Conservation (phyloP, 2,329 filamentous ascomycete species). For the Parafenestella ontariensis region DNA sequence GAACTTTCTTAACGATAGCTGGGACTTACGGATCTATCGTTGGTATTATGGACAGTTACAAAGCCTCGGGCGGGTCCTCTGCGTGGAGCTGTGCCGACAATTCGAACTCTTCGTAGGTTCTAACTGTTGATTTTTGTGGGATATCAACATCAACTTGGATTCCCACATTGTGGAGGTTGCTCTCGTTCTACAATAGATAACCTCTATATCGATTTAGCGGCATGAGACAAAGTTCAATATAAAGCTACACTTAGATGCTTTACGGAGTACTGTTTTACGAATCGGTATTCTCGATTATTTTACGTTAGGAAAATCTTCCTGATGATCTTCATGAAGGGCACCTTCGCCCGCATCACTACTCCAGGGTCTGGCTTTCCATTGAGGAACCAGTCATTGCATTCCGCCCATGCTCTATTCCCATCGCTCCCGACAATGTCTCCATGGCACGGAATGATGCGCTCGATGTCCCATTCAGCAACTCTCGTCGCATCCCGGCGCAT, state of each 20-base stretch:
- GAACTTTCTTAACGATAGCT: constrained; percentile 31
- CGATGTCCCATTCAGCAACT: constrained; percentile 20
- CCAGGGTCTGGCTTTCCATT: neutral
- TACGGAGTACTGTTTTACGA: too few species aligned
- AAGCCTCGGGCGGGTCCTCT: constrained; percentile 26
- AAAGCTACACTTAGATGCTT: too few species aligned
- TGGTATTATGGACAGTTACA: constrained; percentile 36
- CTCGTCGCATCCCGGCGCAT: constrained; percentile 22
- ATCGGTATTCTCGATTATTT: too few species aligned
- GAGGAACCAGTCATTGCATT: constrained; percentile 20
- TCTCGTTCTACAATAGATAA: too few species aligned
- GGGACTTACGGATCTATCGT: constrained; percentile 37
- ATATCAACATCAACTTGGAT: too few species aligned
- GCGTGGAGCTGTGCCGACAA: constrained; percentile 38
- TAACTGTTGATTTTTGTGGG: too few species aligned
- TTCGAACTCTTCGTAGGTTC: constrained; percentile 27
- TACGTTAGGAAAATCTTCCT: constrained; percentile 19
- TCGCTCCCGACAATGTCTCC: constrained; percentile 15
- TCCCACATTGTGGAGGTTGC: too few species aligned
- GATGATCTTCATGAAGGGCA: constrained; percentile 11
- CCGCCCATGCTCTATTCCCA: constrained; percentile 12
- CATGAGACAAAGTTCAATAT: too few species aligned
- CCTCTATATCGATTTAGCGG: too few species aligned
- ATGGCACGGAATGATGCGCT: constrained; percentile 22
- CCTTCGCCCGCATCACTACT: neutral